A percentile compares a stretch with the other conserved stretches of the same genome.
Evolutionary conservation across 768 basidiomycete species (phyloP).

Genomic region (Lentinus tigrinus): DNA sequence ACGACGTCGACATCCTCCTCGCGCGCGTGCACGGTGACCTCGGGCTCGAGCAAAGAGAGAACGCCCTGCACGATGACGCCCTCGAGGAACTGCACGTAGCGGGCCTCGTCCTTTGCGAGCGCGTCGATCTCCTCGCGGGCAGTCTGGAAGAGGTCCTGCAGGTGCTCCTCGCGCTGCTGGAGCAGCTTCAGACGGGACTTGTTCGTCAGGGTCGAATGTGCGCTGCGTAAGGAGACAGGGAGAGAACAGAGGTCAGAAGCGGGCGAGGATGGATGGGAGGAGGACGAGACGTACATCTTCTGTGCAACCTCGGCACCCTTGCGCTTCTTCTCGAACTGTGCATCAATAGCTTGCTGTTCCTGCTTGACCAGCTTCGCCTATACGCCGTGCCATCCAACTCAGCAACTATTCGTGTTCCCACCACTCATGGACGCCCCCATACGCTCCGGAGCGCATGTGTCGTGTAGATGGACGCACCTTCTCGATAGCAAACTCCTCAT

Average conservation of each 20-base stretch:
- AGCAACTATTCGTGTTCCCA: background rate
- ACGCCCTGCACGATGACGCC: slow-evolving; percentile 83
- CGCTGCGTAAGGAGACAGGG: slow-evolving; percentile 43
- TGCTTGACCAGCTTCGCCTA: slow-evolving; percentile 97
- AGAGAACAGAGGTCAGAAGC: background rate
- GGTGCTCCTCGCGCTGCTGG: slow-evolving; percentile 86
- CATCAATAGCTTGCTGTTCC: slow-evolving; percentile 93
- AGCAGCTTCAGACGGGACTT: slow-evolving; percentile 90
- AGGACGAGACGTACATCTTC: slow-evolving; percentile 74
- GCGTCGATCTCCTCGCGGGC: slow-evolving; percentile 63
- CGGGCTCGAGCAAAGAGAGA: slow-evolving; percentile 77
- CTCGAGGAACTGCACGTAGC: slow-evolving; percentile 82
- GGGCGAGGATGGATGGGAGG: background rate
- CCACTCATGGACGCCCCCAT: too few relatives aligned
- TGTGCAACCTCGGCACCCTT: slow-evolving; percentile 92
- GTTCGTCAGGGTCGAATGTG: slow-evolving; percentile 95
- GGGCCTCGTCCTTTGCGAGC: slow-evolving; percentile 61
- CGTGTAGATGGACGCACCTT: slow-evolving; percentile 53
- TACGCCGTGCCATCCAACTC: background rate
- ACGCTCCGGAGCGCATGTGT: background rate
- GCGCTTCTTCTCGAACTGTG: slow-evolving; percentile 91
- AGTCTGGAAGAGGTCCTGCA: slow-evolving; percentile 83
- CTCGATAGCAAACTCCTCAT: slow-evolving; percentile 98
- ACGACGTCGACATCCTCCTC: slow-evolving; percentile 62
- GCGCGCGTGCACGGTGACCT: slow-evolving; percentile 64